Percentiles rank a stretch among this genome's conserved stretches.
Evolutionary conservation across 257 asterid species (phyloP).

Genomic region (Paraleonurus japonicus): DNA sequence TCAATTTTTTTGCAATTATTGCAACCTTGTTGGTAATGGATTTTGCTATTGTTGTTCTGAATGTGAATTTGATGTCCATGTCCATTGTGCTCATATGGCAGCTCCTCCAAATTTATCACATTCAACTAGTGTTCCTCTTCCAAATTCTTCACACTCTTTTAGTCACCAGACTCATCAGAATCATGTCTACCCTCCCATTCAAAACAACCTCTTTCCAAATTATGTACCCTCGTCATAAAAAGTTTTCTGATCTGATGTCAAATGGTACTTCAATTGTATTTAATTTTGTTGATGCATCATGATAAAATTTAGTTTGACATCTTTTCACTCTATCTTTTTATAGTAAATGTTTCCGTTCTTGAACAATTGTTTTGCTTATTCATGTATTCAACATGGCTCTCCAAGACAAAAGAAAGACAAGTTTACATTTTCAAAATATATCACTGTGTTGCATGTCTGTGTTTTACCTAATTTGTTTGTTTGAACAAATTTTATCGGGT

Average conservation of each 20-base stretch:
- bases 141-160: conserved; percentile 2
- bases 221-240: conserved; percentile 12
- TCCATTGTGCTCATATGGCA: conserved; percentile 50
- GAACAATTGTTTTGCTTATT: not conserved
- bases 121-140: conserved; percentile 26
- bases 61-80: conserved; percentile 66
- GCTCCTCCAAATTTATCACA: conserved; percentile 16
- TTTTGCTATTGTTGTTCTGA: conserved; percentile 59
- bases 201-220: conserved; percentile 11
- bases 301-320: not conserved
- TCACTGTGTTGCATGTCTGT: not conserved
- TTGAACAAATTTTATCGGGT: not conserved
- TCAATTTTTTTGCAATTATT: conserved; percentile 54
- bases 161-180: not conserved
- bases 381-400: not conserved
- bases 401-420: not conserved
- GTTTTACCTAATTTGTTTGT: not conserved
- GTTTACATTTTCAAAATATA: not conserved
- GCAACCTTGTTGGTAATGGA: conserved; percentile 48
- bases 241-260: not conserved
- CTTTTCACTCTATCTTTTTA: not conserved
- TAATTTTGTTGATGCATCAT: not conserved
- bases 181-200: conserved; percentile 30
- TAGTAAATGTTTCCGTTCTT: not conserved
- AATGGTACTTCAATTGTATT: not conserved